These are phyloP conservation scores for Colletotrichum acutatum DNA, from an alignment of 2,329 filamentous ascomycete genomes.

Conservation along the genomic window DNA sequence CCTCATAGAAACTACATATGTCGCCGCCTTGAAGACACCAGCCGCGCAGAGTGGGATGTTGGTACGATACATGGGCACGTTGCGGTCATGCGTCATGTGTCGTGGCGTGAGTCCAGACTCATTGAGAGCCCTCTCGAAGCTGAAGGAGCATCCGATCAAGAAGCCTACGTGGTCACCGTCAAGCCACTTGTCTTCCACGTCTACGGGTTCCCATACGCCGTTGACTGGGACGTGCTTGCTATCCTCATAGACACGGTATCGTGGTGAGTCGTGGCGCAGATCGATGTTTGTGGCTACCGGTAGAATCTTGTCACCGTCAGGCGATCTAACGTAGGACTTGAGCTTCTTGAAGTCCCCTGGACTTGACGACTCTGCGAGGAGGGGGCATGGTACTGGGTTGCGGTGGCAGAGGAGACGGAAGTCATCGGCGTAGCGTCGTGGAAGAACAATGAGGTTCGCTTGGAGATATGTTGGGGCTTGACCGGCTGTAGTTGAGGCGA, in stretches of 20 bases:
- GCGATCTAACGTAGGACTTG: conserved; percentile 43
- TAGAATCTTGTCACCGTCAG: conserved; percentile 40
- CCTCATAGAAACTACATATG: conserved; percentile 73
- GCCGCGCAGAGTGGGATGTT: conserved; percentile 65
- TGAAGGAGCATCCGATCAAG: conserved; percentile 72
- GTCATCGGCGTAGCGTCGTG: conserved; percentile 64
- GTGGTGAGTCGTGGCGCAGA: conserved; percentile 67
- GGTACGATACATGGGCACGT: conserved; percentile 72
- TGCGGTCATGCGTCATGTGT: conserved; percentile 59
- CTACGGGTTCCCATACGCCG: conserved; percentile 42
- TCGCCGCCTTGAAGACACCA: conserved; percentile 65
- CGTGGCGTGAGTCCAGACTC: conserved; percentile 61
- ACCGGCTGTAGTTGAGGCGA: conserved; percentile 61
- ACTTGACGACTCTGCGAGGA: conserved; percentile 62
- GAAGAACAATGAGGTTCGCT: conserved; percentile 71
- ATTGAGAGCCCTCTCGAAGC: conserved; percentile 68
- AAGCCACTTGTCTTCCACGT: conserved; percentile 65
- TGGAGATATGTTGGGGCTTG: conserved; percentile 67
- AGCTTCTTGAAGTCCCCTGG: conserved; percentile 55
- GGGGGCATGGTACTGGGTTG: conserved; percentile 72
- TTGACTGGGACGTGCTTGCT: conserved; percentile 46
- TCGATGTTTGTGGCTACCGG: conserved; percentile 56
- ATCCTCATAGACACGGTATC: conserved; percentile 68
- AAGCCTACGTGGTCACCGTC: conserved; percentile 67
- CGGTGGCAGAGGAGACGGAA: conserved; percentile 68